Conservation (phyloP, 148 eudicot species). For the Vaccinium macrocarpon region DNA sequence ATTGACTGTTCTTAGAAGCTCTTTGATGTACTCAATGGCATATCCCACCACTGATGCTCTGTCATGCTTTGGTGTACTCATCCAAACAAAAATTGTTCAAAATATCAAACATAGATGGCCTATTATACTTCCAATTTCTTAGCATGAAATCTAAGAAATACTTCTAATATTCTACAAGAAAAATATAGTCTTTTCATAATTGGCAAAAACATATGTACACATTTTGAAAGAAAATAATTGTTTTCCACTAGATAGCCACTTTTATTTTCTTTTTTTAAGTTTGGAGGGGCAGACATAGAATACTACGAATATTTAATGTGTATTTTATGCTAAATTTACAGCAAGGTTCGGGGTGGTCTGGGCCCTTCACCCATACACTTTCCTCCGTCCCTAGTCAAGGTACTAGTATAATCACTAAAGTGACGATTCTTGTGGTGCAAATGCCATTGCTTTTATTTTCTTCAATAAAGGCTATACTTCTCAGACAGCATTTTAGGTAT, state of each 20-base stretch:
- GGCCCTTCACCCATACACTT: no score
- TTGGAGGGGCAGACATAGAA: no score
- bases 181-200: neutral
- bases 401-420: neutral
- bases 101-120: neutral
- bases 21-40: conserved; percentile 73
- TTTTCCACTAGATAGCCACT: no score
- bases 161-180: neutral
- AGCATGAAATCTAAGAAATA: no score
- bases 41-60: conserved; percentile 78
- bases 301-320: neutral
- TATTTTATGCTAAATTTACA: neutral
- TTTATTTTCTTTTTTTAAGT: no score
- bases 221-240: no score
- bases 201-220: no score
- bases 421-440: neutral
- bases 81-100: conserved; percentile 3
- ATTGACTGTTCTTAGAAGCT: conserved; percentile 58
- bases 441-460: neutral
- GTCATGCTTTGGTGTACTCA: conserved; percentile 34
- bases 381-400: neutral
- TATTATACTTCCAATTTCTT: neutral
- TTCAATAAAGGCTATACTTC: neutral
- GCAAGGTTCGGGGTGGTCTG: neutral
- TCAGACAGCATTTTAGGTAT: neutral